Conservation (phyloP, 83 land plant species). For the Picea abies region DNA sequence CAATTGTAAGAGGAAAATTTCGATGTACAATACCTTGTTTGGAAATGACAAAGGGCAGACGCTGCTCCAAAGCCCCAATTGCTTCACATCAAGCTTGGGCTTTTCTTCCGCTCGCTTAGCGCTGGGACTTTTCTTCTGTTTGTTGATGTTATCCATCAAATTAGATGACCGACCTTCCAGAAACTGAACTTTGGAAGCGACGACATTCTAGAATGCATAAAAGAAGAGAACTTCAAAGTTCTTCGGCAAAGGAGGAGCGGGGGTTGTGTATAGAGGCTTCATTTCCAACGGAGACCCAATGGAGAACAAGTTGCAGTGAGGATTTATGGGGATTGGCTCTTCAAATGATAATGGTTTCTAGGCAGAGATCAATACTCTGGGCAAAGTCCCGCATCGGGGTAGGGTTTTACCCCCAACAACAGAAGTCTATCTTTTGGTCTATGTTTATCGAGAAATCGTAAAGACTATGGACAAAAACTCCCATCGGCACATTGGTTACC, state of each 20-base stretch:
- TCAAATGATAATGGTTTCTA: conserved; percentile 51
- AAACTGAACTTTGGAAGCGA: conserved; percentile 30
- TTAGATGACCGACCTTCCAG: conserved; percentile 25
- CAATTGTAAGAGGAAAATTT: too few relatives aligned
- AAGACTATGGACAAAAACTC: too few relatives aligned
- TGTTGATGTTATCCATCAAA: too few relatives aligned
- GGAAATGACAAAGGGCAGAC: too few relatives aligned
- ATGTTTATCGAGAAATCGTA: too few relatives aligned
- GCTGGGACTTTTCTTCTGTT: too few relatives aligned
- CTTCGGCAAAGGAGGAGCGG: conserved; percentile 51
- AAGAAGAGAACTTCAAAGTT: conserved; percentile 51
- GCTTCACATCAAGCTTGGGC: too few relatives aligned
- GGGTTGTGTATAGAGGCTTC: conserved; percentile 46
- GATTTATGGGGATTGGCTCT: conserved; percentile 16
- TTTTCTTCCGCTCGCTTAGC: too few relatives aligned
- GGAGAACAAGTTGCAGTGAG: conserved; percentile 52
- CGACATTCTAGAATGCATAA: conserved; percentile 37
- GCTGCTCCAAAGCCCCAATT: too few relatives aligned
- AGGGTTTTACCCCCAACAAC: conserved; percentile 69
- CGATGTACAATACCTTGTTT: too few relatives aligned
- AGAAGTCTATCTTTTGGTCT: too few relatives aligned
- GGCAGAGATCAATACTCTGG: conserved; percentile 78
- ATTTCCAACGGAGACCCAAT: conserved; percentile 39
- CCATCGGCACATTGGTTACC: too few relatives aligned
- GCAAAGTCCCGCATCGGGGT: conserved; percentile 72